Base-by-base conservation (phyloP, 495 filamentous ascomycete species). In the Xylaria bambusicola region DNA sequence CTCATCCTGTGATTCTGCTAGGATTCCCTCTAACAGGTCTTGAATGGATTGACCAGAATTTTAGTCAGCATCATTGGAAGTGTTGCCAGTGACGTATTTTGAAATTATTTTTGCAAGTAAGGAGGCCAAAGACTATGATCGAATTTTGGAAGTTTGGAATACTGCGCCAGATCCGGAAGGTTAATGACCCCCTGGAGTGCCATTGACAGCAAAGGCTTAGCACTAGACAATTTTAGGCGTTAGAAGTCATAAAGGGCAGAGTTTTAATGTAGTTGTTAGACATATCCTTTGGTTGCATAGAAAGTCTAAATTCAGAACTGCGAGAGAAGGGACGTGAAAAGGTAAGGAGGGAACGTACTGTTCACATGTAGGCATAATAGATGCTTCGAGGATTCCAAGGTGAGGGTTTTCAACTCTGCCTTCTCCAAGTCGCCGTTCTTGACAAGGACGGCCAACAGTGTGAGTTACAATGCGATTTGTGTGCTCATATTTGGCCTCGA, bases 151-250 rank as follows among this genome's bases (percentile, higher is more conserved):
- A 61, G 58, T 6, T 29, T 42, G 2, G 44, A 29, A 10, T 48
- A 23, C 1, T 31, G 42, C 17, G 50, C 48, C 20, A 61, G 31
- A 18, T 54, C 56, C 7, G 62, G 58, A 7, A 47, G 40, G 23
- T 58, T 48, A 20, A 40, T 36, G 13, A 81, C 47, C 2, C 71
- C 69, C 38, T 68, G 70, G 42, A 75, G 75, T 0, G 62, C 48
- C 65, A 76, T 66, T n/a, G 66, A 70, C 1, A 82, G 40, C n/a
- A 80, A 50, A 10, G 74, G 73, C 15, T 65, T 61, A 1, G 69
- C 68, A 47, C 56, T 58, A 27, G 18, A 0, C 24, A 44, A 51
- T 24, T 23, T 42, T 7, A 36, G 6, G 1, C 6, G 8, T 49
- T 3, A 58, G 46, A 8, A 29, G 10, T 36, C 27, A 26, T 23